These are phyloP conservation scores for Erysiphe neolycopersici DNA, from an alignment of 2,329 filamentous ascomycete species.

Conservation along the genomic window DNA sequence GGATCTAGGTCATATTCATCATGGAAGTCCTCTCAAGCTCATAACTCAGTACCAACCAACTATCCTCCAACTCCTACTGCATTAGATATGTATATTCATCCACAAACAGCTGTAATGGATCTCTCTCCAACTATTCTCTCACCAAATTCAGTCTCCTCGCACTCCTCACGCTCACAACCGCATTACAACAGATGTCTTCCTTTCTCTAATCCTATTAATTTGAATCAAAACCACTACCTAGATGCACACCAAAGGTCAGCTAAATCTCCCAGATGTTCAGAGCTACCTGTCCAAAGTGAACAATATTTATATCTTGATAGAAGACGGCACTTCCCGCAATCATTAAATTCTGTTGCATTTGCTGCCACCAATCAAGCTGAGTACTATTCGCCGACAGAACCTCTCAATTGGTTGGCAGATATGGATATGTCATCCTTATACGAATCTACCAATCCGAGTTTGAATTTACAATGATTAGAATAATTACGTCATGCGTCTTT, in stretches of 20 bases:
- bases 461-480: neutral
- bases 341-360: neutral
- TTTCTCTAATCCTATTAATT: neutral
- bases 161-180: neutral
- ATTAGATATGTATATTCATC: neutral
- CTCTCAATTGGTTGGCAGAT: neutral
- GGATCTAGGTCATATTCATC: neutral
- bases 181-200: neutral
- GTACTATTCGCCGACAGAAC: neutral
- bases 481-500: neutral
- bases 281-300: neutral
- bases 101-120: neutral
- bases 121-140: neutral
- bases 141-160: neutral
- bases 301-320: neutral
- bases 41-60: neutral
- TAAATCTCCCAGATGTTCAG: neutral
- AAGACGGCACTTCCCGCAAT: neutral
- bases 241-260: neutral
- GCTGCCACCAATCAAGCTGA: neutral
- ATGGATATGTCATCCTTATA: neutral
- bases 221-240: neutral
- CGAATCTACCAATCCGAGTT: neutral
- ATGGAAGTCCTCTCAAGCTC: neutral
- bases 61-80: neutral